Evolutionary conservation across 371 early-diverging fungal species (phyloP).

Genomic region (Mortierella sp.): DNA sequence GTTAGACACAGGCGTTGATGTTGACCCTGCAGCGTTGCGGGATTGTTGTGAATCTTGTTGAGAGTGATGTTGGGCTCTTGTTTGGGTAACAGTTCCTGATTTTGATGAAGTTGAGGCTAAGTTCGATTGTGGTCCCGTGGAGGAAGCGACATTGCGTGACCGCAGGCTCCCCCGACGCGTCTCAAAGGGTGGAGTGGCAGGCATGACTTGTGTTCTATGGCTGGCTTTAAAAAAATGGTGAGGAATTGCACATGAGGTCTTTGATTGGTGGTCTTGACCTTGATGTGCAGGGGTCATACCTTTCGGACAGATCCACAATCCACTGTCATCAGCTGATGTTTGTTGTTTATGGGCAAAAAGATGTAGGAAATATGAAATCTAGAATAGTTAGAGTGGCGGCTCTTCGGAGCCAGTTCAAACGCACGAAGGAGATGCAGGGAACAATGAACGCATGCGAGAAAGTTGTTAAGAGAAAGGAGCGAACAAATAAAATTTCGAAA

Average conservation of each 20-base stretch:
- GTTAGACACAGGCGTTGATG: neutral
- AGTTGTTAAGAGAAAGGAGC: neutral
- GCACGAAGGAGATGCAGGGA: constrained; percentile 1
- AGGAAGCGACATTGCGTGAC: constrained; percentile 25
- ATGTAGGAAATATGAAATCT: neutral
- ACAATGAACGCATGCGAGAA: constrained; percentile 11
- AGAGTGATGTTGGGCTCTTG: constrained; percentile 7
- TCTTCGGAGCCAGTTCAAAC: constrained; percentile 6
- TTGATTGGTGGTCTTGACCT: neutral
- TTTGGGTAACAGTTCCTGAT: constrained; percentile 11
- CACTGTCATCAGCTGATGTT: neutral
- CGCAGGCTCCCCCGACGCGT: constrained; percentile 28
- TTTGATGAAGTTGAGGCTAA: constrained; percentile 8
- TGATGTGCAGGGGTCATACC: neutral
- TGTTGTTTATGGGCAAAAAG: neutral
- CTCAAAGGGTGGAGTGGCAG: constrained; percentile 20
- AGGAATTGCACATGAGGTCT: neutral
- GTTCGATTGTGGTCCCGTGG: constrained; percentile 11
- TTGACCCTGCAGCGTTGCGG: neutral
- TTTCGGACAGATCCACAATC: constrained; percentile 14
- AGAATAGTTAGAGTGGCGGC: neutral
- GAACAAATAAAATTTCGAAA: neutral
- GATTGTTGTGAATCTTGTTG: constrained; percentile 12
- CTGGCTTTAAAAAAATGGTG: neutral
- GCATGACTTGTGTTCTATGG: constrained; percentile 13